Base-by-base conservation (phyloP, 2,329 filamentous ascomycete genomes). In the Xylaria sp. region DNA sequence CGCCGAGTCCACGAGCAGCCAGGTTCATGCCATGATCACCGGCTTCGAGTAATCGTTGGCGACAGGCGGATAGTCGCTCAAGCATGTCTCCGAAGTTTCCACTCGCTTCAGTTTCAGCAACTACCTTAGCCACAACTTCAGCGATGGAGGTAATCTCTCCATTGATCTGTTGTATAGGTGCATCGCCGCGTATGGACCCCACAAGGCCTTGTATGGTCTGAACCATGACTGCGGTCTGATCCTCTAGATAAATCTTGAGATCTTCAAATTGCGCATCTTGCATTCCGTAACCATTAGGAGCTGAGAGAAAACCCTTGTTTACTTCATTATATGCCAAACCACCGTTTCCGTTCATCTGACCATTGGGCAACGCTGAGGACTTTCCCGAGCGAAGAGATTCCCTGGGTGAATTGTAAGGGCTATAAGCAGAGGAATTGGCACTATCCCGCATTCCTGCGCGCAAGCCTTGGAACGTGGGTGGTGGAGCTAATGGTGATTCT, bases 131-230 rank as follows among this genome's bases (percentile, higher is more conserved):
- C 15, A 95, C 90, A 23, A 92, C 87, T 38, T 83, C 82, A 6
- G 86, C 85, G 69, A 95, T 94, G 58, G 88, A 84, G 58, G 82
- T 82, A 64, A 95, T 89, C 73, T 92, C 86, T n/a, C 81, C 83
- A 25, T 85, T 85, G 63, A 96, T 88, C 61, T 87, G 83, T 60
- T 84, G 80, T 61, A 90, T 84, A 28, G 83, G 79, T 31, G 85
- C 85, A 67, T 90, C 86, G 53, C 83, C 82, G 57, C 90, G 89
- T 65, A 93, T 89, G 31, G 87, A 87, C 57, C 85, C 84, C 49
- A 96, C 91, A 7, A 96, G 84, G n/a, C 88, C 86, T 76, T 95
- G 91, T 67, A 96, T 93, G 46, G 88, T 91, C 68, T 92, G 87
- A 25, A 95, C 89, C 62, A 96, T 83, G 2, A 88, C 80, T 53